Percentiles rank a stretch among this genome's conserved stretches.
Evolutionary conservation across 2,329 filamentous ascomycete genomes (phyloP).

Genomic region (Aspergillus sp.): DNA sequence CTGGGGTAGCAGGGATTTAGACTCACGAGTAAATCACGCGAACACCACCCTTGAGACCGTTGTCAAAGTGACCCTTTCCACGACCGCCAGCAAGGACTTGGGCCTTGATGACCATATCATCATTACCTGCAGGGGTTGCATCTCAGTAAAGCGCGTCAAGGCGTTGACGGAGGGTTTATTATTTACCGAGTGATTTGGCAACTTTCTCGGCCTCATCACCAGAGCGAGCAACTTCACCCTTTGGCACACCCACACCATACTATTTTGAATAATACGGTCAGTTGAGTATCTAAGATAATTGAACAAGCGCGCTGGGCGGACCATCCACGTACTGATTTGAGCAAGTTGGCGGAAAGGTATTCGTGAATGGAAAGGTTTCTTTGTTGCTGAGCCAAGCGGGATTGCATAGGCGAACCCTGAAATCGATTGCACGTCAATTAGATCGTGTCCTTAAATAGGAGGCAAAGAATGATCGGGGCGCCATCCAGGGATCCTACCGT

Average conservation of each 20-base stretch:
- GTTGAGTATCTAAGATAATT: slow-evolving; percentile 9
- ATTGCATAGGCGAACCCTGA: slow-evolving; percentile 59
- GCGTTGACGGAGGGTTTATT: slow-evolving; percentile 1
- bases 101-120: slow-evolving; percentile 99
- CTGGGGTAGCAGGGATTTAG: background rate
- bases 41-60: slow-evolving; percentile 97
- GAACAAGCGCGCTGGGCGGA: background rate
- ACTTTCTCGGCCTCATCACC: slow-evolving; percentile 87
- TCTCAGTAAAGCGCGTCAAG: slow-evolving; percentile 20
- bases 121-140: slow-evolving; percentile 54
- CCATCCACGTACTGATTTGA: slow-evolving; percentile 59
- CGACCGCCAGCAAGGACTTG: slow-evolving; percentile 97
- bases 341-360: slow-evolving; percentile 90
- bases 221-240: slow-evolving; percentile 80
- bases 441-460: slow-evolving; percentile 31
- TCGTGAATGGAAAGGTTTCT: slow-evolving; percentile 96
- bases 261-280: slow-evolving; percentile 42
- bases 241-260: slow-evolving; percentile 94
- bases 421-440: slow-evolving; percentile 46
- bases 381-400: slow-evolving; percentile 67
- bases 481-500: slow-evolving; percentile 58
- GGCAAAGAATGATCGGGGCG: slow-evolving; percentile 5
- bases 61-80: slow-evolving; percentile 97
- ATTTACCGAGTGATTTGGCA: slow-evolving; percentile 79
- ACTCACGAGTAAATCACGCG: slow-evolving; percentile 92